These are phyloP conservation scores for Rubroshorea leprosula DNA, from an alignment of 345 rosid genomes.

Conservation along the genomic window DNA sequence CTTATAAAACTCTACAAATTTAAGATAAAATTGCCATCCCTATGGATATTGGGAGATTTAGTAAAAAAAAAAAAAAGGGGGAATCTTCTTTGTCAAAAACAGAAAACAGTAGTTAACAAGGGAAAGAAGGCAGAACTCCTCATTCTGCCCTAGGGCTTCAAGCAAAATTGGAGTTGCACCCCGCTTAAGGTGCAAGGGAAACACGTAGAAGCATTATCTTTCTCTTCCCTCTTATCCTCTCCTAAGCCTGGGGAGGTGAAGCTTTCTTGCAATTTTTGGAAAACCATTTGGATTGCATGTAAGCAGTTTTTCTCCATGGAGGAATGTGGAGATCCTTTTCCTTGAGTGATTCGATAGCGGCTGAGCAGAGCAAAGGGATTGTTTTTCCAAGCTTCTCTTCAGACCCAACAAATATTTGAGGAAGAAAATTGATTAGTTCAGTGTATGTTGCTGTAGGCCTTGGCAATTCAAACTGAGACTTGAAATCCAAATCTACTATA, in stretches of 20 bases:
- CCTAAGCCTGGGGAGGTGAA: background rate
- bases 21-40: no score
- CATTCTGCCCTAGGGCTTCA: background rate
- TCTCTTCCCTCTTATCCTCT: slow-evolving; percentile 1
- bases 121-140: no score
- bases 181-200: slow-evolving; percentile 18
- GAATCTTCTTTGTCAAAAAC: background rate
- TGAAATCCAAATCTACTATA: slow-evolving; percentile 37
- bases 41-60: no score
- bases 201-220: background rate
- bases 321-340: slow-evolving; percentile 32
- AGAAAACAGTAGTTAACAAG: background rate
- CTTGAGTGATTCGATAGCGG: slow-evolving; percentile 27
- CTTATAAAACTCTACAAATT: no score
- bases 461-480: slow-evolving; percentile 39
- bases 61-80: no score
- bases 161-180: background rate
- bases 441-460: slow-evolving; percentile 33
- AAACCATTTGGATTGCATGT: slow-evolving; percentile 43
- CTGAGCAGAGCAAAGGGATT: slow-evolving; percentile 28
- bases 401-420: slow-evolving; percentile 29
- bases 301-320: slow-evolving; percentile 39
- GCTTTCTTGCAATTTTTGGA: slow-evolving; percentile 28
- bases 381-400: slow-evolving; percentile 31
- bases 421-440: slow-evolving; percentile 25